Evolutionary conservation across 2,329 filamentous ascomycete species (phyloP).

Genomic region (Westerdykella aurantiaca): DNA sequence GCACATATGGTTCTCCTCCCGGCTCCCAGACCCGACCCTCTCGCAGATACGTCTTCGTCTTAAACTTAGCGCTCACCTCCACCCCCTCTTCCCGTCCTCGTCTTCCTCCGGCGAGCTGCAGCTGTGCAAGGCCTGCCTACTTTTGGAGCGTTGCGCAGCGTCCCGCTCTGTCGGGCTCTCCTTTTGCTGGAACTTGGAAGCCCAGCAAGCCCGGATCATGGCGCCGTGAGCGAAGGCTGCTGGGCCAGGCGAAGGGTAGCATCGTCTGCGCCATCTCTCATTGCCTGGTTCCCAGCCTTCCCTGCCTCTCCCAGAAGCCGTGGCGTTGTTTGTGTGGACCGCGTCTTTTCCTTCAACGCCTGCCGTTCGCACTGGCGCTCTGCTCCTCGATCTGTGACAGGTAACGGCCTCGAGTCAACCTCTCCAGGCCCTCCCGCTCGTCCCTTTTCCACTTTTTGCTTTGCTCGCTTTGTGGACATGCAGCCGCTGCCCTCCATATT

Average conservation of each 20-base stretch:
- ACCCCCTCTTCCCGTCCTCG: neutral
- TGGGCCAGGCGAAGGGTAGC: constrained; percentile 14
- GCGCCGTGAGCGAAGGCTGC: constrained; percentile 14
- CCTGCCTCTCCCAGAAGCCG: constrained; percentile 1
- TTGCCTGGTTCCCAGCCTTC: neutral
- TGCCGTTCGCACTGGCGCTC: neutral
- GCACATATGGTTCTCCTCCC: no score
- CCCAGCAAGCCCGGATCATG: constrained; percentile 25
- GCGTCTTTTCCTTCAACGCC: neutral
- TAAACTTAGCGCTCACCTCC: no score
- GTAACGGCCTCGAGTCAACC: constrained; percentile 19
- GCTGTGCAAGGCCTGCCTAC: constrained; percentile 7
- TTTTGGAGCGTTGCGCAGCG: constrained; percentile 35
- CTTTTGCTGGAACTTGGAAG: constrained; percentile 17
- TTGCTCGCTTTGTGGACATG: constrained; percentile 3
- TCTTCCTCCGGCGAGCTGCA: neutral
- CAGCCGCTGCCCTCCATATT: constrained; percentile 20
- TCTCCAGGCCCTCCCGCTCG: neutral
- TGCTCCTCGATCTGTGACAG: constrained; percentile 27
- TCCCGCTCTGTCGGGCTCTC: constrained; percentile 25
- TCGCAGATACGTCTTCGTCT: no score
- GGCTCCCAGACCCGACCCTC: no score
- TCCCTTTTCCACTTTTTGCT: neutral
- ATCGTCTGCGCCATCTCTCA: constrained; percentile 4
- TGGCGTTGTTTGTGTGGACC: constrained; percentile 8